phyloP scores from a whole-genome alignment of 1,284 basidiomycete genomes.

The Tylopilus sp. region DNA sequence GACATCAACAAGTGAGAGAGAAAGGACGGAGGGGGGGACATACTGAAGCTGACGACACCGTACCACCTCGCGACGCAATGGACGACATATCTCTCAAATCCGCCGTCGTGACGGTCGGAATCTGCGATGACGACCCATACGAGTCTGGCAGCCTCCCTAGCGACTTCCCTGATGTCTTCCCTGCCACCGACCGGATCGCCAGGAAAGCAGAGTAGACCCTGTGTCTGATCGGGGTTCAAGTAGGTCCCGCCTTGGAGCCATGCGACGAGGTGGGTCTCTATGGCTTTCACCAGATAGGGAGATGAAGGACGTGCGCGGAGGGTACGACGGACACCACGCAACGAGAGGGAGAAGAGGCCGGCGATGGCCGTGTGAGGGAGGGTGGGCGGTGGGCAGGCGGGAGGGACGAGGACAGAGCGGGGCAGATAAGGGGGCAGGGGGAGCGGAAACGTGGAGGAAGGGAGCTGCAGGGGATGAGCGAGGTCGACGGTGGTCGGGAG shows the following conservation, averaged over 20 bases:
- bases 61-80: slow-evolving; percentile 79
- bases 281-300: slow-evolving; percentile 56
- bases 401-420: slow-evolving; percentile 53
- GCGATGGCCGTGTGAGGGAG: slow-evolving; percentile 59
- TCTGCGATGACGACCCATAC: slow-evolving; percentile 55
- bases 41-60: slow-evolving; percentile 75
- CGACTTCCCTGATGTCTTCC: slow-evolving; percentile 57
- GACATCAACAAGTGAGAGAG: slow-evolving; percentile 1
- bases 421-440: slow-evolving; percentile 68
- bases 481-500: slow-evolving; percentile 57
- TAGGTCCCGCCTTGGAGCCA: slow-evolving; percentile 65
- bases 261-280: slow-evolving; percentile 58
- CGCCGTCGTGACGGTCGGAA: slow-evolving; percentile 42
- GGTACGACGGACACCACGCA: slow-evolving; percentile 68
- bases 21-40: slow-evolving; percentile 33
- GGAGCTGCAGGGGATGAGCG: slow-evolving; percentile 41
- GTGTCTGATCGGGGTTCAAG: slow-evolving; percentile 45
- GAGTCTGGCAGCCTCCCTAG: slow-evolving; percentile 59
- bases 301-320: slow-evolving; percentile 61
- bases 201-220: slow-evolving; percentile 30
- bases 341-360: slow-evolving; percentile 68
- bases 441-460: slow-evolving; percentile 63
- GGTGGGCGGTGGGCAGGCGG: slow-evolving; percentile 37
- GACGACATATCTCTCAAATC: slow-evolving; percentile 72
- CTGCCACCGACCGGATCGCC: slow-evolving; percentile 51